Conservation (phyloP, 2,329 filamentous ascomycete species). For the Drechslerella dactyloides region DNA sequence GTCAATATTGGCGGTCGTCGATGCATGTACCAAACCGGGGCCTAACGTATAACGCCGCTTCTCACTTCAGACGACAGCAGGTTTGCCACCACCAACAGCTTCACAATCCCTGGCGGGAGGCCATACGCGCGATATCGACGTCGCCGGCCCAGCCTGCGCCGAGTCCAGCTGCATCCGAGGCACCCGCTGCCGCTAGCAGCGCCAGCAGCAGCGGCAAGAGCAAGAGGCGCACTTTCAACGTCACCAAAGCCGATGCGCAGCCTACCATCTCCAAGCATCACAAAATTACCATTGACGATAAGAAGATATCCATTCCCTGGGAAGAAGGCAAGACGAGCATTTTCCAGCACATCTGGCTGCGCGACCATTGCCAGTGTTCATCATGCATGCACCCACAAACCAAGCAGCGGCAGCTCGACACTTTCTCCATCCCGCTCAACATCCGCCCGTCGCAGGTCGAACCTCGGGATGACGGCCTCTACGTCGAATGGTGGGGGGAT, state of each 20-base stretch:
- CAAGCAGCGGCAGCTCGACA: constrained; percentile 72
- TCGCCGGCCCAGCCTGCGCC: constrained; percentile 15
- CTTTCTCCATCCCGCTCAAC: constrained; percentile 67
- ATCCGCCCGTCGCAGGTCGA: constrained; percentile 58
- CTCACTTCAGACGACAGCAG: constrained; percentile 12
- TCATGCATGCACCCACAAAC: constrained; percentile 73
- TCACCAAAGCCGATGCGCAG: constrained; percentile 54
- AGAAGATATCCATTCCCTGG: constrained; percentile 54
- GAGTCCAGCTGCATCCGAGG: constrained; percentile 4
- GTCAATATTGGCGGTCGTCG: neutral
- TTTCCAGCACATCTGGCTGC: constrained; percentile 57
- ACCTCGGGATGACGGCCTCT: constrained; percentile 58
- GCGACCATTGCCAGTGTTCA: constrained; percentile 75
- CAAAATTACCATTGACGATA: constrained; percentile 54
- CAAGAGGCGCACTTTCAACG: constrained; percentile 54
- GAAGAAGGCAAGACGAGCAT: constrained; percentile 55
- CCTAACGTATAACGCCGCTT: neutral
- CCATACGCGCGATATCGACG: constrained; percentile 41
- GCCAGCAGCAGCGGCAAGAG: constrained; percentile 10
- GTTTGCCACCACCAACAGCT: constrained; percentile 28
- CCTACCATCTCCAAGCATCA: constrained; percentile 54
- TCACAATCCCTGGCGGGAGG: constrained; percentile 44
- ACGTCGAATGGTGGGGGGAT: constrained; percentile 66
- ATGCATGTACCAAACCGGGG: too few relatives aligned
- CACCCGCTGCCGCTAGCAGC: neutral